phyloP scores from a whole-genome alignment of 2,329 filamentous ascomycete genomes.

The Colletotrichum nymphaeae region DNA sequence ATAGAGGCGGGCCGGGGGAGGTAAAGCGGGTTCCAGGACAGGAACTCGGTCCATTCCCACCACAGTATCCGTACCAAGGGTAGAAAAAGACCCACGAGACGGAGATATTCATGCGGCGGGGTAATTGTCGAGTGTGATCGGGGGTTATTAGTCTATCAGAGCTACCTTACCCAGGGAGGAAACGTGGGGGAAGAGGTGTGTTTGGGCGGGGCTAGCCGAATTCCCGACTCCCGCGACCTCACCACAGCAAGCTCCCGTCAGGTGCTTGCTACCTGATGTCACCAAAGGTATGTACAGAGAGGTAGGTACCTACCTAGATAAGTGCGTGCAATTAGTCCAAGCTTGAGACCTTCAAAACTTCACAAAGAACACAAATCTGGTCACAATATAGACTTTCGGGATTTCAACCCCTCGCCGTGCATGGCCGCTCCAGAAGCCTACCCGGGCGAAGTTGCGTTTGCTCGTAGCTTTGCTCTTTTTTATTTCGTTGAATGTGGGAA shows the following conservation, averaged over 20 bases:
- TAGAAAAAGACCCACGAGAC: neutral
- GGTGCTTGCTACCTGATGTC: neutral
- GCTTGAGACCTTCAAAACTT: neutral
- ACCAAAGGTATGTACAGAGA: too few species aligned
- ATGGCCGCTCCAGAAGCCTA: too few species aligned
- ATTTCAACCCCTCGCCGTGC: neutral
- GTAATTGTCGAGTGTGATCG: neutral
- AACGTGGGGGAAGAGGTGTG: neutral
- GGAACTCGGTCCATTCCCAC: neutral
- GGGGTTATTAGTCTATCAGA: neutral
- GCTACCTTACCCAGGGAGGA: neutral
- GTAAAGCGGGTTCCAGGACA: neutral
- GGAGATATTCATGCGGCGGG: neutral
- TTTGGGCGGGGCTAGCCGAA: neutral
- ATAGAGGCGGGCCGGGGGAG: neutral
- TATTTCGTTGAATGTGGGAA: conserved; percentile 15
- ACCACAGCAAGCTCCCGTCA: neutral
- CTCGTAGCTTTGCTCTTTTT: conserved; percentile 20
- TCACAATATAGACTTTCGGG: neutral
- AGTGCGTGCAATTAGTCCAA: neutral
- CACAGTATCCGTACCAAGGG: too few species aligned
- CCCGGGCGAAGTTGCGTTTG: neutral
- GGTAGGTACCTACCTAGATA: neutral
- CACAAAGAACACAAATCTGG: neutral
- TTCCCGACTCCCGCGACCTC: neutral